Evolutionary conservation across 768 basidiomycete species (phyloP).

Genomic region (Phlegmacium glaucopus): DNA sequence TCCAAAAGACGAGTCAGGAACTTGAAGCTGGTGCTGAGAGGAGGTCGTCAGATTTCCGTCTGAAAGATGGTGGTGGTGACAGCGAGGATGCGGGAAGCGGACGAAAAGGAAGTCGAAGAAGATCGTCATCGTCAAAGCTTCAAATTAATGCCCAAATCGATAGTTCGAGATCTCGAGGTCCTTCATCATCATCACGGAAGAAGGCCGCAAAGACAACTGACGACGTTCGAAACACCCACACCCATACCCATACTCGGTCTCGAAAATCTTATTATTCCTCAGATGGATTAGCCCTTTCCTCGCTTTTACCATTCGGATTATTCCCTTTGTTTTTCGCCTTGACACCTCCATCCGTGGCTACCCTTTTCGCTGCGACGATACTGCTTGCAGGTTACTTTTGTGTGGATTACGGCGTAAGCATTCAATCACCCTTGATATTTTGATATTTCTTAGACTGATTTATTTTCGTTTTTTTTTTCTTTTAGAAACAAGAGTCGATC

Average conservation of each 20-base stretch:
- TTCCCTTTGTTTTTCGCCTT: constrained; percentile 21
- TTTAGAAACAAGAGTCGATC: background rate
- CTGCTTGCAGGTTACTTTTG: constrained; percentile 18
- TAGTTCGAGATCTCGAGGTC: no score
- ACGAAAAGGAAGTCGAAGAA: background rate
- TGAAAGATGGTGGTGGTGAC: constrained; percentile 1
- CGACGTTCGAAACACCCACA: background rate
- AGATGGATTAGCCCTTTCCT: constrained; percentile 3
- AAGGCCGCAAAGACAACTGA: background rate
- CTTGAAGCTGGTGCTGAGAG: constrained; percentile 7
- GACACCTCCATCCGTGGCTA: constrained; percentile 16
- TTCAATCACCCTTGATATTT: background rate
- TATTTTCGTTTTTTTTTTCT: no score
- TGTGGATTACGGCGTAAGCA: constrained; percentile 14
- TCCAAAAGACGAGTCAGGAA: constrained; percentile 19
- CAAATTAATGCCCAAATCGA: no score
- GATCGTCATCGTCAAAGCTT: background rate
- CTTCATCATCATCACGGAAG: no score
- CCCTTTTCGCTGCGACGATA: constrained; percentile 14
- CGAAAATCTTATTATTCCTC: background rate
- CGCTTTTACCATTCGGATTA: constrained; percentile 20
- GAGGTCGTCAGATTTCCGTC: background rate
- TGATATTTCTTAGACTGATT: no score
- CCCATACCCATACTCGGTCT: background rate
- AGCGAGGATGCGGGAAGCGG: background rate